phyloP scores from a whole-genome alignment of 1,139 yeast genomes.

The Suhomyces atakaporum region DNA sequence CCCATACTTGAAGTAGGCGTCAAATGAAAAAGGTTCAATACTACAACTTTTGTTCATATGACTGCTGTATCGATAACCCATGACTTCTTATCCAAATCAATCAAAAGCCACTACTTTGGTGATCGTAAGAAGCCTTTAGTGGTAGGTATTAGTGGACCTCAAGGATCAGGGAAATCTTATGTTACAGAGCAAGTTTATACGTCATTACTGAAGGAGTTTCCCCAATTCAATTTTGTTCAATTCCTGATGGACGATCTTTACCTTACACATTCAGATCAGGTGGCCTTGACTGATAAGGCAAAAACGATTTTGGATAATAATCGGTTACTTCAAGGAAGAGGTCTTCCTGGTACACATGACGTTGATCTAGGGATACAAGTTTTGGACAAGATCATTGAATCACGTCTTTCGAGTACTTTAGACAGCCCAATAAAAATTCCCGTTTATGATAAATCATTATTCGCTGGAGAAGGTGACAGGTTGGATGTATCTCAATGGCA shows the following conservation, averaged over 20 bases:
- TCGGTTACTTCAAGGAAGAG: constrained; percentile 70
- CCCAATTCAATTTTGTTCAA: constrained; percentile 48
- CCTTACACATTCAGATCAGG: constrained; percentile 63
- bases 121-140: constrained; percentile 46
- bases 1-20: background rate
- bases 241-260: constrained; percentile 89
- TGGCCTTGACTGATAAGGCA: constrained; percentile 38
- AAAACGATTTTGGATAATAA: constrained; percentile 37
- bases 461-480: constrained; percentile 80
- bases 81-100: constrained; percentile 22
- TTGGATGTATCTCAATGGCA: constrained; percentile 40
- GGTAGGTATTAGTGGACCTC: constrained; percentile 83
- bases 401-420: constrained; percentile 6
- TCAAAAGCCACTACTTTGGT: constrained; percentile 21
- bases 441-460: constrained; percentile 74
- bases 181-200: constrained; percentile 50
- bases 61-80: constrained; percentile 22
- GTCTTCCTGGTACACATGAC: constrained; percentile 95
- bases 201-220: constrained; percentile 36
- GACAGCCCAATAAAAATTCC: constrained; percentile 52
- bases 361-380: constrained; percentile 37
- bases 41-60: constrained; percentile 9
- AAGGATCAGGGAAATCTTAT: constrained; percentile 89
- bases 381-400: constrained; percentile 19
- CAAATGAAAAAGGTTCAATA: background rate